Evolutionary conservation across 768 basidiomycete species (phyloP).

Genomic region (Thelephora ganbajun): DNA sequence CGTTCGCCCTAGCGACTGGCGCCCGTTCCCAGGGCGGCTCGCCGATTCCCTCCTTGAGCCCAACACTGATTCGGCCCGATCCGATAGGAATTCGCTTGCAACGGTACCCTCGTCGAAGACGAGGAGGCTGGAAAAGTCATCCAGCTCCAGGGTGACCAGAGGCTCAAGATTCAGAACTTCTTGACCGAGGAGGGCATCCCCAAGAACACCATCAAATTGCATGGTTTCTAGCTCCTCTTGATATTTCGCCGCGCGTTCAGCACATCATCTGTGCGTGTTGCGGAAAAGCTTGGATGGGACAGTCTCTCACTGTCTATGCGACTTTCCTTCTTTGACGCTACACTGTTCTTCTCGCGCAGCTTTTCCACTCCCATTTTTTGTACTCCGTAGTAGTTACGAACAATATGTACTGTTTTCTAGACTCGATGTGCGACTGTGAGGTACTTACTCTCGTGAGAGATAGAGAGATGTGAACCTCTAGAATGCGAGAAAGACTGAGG

Average conservation of each 20-base stretch:
- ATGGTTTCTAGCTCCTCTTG: conserved; percentile 54
- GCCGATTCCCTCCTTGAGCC: background rate
- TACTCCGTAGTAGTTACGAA: conserved; percentile 11
- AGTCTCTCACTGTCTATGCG: conserved; percentile 1
- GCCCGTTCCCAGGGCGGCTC: background rate
- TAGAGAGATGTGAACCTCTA: background rate
- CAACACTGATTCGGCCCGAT: conserved; percentile 5
- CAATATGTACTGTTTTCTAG: background rate
- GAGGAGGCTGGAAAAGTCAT: conserved; percentile 94
- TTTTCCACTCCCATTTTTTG: conserved; percentile 13
- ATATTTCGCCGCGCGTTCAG: too few relatives aligned
- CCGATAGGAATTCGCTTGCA: conserved; percentile 88
- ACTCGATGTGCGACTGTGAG: too few relatives aligned
- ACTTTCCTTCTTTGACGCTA: conserved; percentile 5
- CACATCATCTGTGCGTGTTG: conserved; percentile 5
- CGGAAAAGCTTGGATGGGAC: background rate
- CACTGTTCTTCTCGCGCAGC: conserved; percentile 4
- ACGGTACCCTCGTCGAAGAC: conserved; percentile 92
- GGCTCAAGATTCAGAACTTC: conserved; percentile 80
- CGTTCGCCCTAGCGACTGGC: background rate
- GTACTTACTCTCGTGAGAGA: too few relatives aligned
- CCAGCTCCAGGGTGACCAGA: conserved; percentile 97
- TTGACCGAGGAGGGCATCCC: conserved; percentile 72
- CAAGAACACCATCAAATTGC: conserved; percentile 69
- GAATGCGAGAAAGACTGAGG: background rate